These are phyloP conservation scores for Pugionium cornutum DNA, from an alignment of 345 rosid species.

Conservation along the genomic window DNA sequence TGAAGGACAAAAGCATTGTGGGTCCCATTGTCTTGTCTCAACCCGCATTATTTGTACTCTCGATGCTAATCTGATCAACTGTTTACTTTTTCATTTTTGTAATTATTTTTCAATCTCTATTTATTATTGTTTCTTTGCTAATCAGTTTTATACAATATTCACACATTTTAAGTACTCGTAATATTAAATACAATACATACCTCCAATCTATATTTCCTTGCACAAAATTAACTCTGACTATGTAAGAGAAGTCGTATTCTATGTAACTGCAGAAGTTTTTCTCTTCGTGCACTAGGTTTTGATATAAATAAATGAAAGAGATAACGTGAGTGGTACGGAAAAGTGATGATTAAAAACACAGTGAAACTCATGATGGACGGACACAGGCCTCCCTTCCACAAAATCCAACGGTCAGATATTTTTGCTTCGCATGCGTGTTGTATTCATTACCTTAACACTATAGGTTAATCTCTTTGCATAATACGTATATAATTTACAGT, in stretches of 20 bases:
- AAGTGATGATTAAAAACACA: conserved; percentile 37
- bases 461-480: no score
- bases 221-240: no score
- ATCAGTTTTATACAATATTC: no score
- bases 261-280: no score
- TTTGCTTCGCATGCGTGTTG: conserved; percentile 45
- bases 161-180: no score
- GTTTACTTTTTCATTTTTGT: conserved; percentile 24
- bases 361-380: conserved; percentile 42
- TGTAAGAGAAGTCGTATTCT: no score
- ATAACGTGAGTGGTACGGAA: conserved; percentile 40
- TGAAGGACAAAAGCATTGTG: conserved; percentile 39
- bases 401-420: conserved; percentile 43
- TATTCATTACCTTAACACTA: no score
- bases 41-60: conserved; percentile 38
- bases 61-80: conserved; percentile 29
- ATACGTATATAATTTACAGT: no score
- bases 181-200: no score
- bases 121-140: not conserved
- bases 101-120: not conserved
- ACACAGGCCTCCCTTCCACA: conserved; percentile 26
- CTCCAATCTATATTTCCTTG: no score
- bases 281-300: no score
- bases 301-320: not conserved
- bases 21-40: conserved; percentile 34